Evolutionary conservation across 352 stramenopile genomes (phyloP), one percentile per base, ranked within the genome.

Genomic region (Phytophthora crassamura): DNA sequence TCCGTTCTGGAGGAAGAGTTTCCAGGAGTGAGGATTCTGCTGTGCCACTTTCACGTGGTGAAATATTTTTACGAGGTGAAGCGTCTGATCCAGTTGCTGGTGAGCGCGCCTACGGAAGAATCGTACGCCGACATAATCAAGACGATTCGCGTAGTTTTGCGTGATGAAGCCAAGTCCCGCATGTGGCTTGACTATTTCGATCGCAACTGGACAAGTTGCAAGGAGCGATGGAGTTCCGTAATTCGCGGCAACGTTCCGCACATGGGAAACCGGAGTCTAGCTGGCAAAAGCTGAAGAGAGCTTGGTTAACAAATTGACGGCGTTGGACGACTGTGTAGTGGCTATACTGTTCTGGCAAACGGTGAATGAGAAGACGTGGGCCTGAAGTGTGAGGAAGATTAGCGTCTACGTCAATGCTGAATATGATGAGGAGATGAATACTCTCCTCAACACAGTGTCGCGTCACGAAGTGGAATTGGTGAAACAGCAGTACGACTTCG

Each of bases 401-500:
- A 22, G 42, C 4, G 20, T 50, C 7, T 35, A 36, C 16, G n/a
- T 36, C 6, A 50, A 50, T 16, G 20, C 25, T 7, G 32, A 53
- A 3, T 54, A 39, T 14, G 53, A 62, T n/a, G 20, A 45, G 18
- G 53, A 46, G 33, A 53, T 62, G 42, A 53, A 43, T 3, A 9
- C 7, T 16, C 14, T 58, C 3, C 9, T 28, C 4, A 34, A 58
- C 6, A 47, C 15, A 5, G 18, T 61, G 2, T 53, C 53, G 0
- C 53, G 30, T 10, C 42, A 62, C 18, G 41, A 18, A 2, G 42
- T 62, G 1, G 53, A 62, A 0, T 14, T 53, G 11, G 16, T 60
- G 3, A 52, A 52, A 15, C 54, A 54, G 36, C 54, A 62, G 12
- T 62, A 54, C 10, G 42, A 54, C 12, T 62, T 62, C n/a, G 43